Evolutionary conservation across 805 yeast genomes (phyloP).

Genomic region (Sungouiella blattae): DNA sequence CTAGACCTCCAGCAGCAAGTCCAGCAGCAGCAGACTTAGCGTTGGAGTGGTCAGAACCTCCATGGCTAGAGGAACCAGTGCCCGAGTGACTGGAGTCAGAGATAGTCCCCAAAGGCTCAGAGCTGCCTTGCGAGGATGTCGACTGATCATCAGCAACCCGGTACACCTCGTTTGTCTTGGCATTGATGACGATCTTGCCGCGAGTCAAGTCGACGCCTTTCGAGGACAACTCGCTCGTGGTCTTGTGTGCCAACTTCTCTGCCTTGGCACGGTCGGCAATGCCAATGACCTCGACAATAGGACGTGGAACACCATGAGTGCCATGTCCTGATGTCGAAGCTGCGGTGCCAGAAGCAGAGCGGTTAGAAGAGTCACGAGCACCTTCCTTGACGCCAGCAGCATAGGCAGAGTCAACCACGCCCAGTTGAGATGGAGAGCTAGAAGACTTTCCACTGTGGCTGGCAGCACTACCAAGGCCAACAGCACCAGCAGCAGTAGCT

Average conservation of each 20-base stretch:
- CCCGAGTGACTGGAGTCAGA: not conserved
- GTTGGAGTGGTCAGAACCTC: not conserved
- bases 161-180: slow-evolving; percentile 31
- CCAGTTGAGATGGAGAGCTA: not conserved
- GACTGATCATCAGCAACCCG: no score
- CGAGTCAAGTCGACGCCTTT: slow-evolving; percentile 31
- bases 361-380: not conserved
- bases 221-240: slow-evolving; percentile 26
- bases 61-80: no score
- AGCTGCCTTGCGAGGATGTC: no score
- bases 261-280: slow-evolving; percentile 27
- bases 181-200: slow-evolving; percentile 33
- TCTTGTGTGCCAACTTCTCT: slow-evolving; percentile 28
- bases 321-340: not conserved
- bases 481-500: slow-evolving; percentile 2
- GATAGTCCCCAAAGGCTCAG: not conserved
- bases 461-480: slow-evolving; percentile 3
- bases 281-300: slow-evolving; percentile 34
- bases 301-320: slow-evolving; percentile 3
- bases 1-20: slow-evolving; percentile 9
- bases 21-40: slow-evolving; percentile 1
- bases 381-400: slow-evolving; percentile 17
- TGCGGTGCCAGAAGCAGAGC: not conserved
- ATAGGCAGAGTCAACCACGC: not conserved
- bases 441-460: slow-evolving; percentile 4